Evolutionary conservation across 306 rosid species (phyloP), one percentile per base, ranked within the genome.

Genomic region (Astragalus glycyphyllos): DNA sequence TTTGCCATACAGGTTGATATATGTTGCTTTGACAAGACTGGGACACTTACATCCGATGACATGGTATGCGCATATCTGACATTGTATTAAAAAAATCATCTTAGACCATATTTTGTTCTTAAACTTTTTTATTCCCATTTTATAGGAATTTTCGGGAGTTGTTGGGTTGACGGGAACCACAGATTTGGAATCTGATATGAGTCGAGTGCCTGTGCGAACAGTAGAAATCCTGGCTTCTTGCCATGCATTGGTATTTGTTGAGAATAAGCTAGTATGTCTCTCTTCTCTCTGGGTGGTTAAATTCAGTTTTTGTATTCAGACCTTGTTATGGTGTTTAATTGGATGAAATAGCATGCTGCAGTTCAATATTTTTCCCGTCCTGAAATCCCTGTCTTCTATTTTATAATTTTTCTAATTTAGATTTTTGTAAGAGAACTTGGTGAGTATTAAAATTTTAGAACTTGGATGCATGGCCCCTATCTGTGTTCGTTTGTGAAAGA

Each of bases 21-120:
- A 73, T 95, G 99, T 68, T 95, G 99, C 84, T 95, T 95, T 40
- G 99, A 95, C 89, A 95, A 95, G 89, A 95, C 99, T 49, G 99
- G 99, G 84, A 95, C 99, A 16, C 90, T 95, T 72, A 95, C 99
- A 42, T 95, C 99, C 51, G 99, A 95, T 72, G 99, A 95, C 85
- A 95, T 95, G 99, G 99, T 95, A 89, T 64, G 82, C 38, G 70
- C 29, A 44, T 70, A 38, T 70, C 29, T 49, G 15, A 57, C 49
- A 26, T 38, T 12, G 32, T 38, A 58, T 59, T 71, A 44, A 54
- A 62, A 20, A 68, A 59, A 4, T 72, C 71, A 41, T 67, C 44
- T 72, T 41, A 54, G 60, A 34, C 53, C 70, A 10, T 59, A 26
- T 41, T 44, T 38, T 49, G 66, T 40, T 54, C n/a, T 34, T 6